Evolutionary conservation across 2,329 filamentous ascomycete species (phyloP).

Genomic region (Neophaeococcomyces aloes): DNA sequence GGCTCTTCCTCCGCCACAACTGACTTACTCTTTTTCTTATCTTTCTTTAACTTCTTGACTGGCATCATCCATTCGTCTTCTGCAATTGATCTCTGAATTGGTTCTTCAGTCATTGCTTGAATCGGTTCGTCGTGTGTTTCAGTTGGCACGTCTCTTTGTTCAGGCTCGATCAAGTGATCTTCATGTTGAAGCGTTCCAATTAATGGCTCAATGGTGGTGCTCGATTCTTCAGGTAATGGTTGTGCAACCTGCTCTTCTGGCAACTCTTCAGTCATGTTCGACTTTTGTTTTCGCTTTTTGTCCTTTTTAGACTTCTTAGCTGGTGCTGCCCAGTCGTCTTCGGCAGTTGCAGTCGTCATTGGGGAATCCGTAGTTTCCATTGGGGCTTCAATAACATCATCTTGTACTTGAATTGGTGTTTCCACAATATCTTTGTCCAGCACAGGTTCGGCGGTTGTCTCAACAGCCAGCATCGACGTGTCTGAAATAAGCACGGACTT

Average conservation of each 20-base stretch:
- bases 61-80: conserved; percentile 3
- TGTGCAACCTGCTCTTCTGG: not conserved
- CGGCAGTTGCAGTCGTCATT: not conserved
- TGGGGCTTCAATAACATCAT: not conserved
- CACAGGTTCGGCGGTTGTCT: not conserved
- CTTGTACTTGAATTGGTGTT: conserved; percentile 1
- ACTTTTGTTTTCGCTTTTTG: conserved; percentile 14
- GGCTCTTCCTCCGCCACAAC: not conserved
- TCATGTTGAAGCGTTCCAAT: too few relatives aligned
- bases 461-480: not conserved
- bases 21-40: conserved; percentile 14
- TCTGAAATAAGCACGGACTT: not conserved
- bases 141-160: too few relatives aligned
- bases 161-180: too few relatives aligned
- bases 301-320: conserved; percentile 21
- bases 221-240: not conserved
- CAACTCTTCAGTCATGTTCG: not conserved
- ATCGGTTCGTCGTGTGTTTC: too few relatives aligned
- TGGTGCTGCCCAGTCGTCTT: conserved; percentile 2
- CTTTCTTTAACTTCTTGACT: conserved; percentile 21
- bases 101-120: too few relatives aligned
- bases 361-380: not conserved
- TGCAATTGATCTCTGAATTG: too few relatives aligned
- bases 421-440: conserved; percentile 1
- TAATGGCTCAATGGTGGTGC: too few relatives aligned